Evolutionary conservation across 176 grass and related monocot genomes (phyloP), one percentile per base, ranked within the genome.

Genomic region (Zoysia pacifica): DNA sequence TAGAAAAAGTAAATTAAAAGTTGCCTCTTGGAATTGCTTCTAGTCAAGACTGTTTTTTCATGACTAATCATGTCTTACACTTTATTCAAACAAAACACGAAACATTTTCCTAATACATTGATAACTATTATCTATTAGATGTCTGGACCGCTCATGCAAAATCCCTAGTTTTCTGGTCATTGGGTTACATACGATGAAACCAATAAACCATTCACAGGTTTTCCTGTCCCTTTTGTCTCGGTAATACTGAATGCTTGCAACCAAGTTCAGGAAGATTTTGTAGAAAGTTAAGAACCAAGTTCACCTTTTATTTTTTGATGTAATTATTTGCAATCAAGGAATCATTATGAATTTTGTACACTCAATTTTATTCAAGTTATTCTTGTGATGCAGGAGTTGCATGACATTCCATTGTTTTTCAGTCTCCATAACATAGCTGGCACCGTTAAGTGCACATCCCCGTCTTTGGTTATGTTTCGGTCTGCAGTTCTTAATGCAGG

Each of bases 401-500:
- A 88, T 28, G 93, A 93, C 41, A 48, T 91, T 62, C 92, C 96
- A 14, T 83, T 99, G 75, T 99, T 95, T 76, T 94, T 99, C 68
- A 99, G 86, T 83, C 92, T 93, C 82, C 96, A 95, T 80, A 99
- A 80, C 69, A 85, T 99, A 86, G 94, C 84, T 76, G 81, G 90
- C 20, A 99, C 93, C 75, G 88, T 99, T 37, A 99, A 93, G 79
- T 95, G 93, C 73, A 93, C 90, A 16, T 93, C 93, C 54, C 96
- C 96, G 15, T 86, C 92, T 76, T 79, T 88, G 11, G 84, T 88
- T 74, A 88, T 95, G 86, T 95, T 99, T 48, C 90, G 88, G 18
- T 99, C 93, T 62, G 96, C 96, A 42, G 86, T 99, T 74, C 55
- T 95, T 76, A 99, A 99, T 91, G 96, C 96, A 51, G 96, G 96